Base-by-base conservation (phyloP, 495 filamentous ascomycete species). In the Neurospora sp. region DNA sequence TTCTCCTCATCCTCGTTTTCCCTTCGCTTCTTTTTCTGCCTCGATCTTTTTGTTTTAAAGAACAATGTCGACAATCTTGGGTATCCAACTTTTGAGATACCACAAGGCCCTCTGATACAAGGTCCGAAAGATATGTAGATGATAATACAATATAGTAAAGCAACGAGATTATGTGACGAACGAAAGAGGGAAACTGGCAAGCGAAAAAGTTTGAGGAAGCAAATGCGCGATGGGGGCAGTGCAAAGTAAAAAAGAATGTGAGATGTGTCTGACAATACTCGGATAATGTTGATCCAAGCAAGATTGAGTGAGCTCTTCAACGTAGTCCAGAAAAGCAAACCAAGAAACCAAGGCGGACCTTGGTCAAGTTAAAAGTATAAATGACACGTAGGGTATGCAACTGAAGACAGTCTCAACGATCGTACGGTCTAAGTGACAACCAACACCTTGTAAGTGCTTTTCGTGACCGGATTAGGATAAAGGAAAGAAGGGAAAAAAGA, bases 1-100 rank as follows among this genome's bases (percentile, higher is more conserved):
- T 40, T 14, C 70, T 40, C 75, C 74, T 80, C 78, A 79, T 79
- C 22, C 1, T 73, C 27, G 0, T 27, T 35, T 61, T 61, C 12
- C 14, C 35, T 37, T 37, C 35, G 0, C 4, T 35, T 37, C 18
- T 18, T 65, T 31, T 27, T 4, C 1, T 14, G 14, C 12, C 10
- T 14, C 27, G 53, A 35, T 14, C 12, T 35, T 16, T 16, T 16
- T 27, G 10, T 4, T 9, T 4, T 4, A 6, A 65, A 65, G 14
- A 65, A 35, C 31, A 3, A 18, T 27, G 27, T 65, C 14, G 53
- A 18, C 53, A 16, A 35, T 9, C 53, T 9, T 8, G 14, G 4
- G 12, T 9, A 16, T 65, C 53, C 27, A 65, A 65, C 27, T 61
- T 4, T 35, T 1, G 22, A 61, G 12, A 61, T 35, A 12, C 27